phyloP scores from a whole-genome alignment of 129 eudicot species.

The Lonicera japonica region DNA sequence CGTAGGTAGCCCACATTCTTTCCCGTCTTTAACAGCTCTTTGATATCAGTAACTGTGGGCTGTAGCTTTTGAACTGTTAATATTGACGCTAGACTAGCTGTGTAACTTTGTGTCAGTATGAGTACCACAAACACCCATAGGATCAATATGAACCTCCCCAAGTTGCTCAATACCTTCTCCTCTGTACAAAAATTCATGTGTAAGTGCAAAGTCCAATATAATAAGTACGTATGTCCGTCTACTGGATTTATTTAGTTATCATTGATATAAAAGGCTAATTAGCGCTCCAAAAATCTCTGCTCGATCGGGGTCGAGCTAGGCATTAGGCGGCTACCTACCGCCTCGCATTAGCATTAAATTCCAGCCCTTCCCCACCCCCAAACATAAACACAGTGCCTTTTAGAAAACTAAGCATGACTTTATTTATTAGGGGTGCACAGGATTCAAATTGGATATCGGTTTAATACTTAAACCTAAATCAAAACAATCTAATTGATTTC shows the following conservation, averaged over 20 bases:
- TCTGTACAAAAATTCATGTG: not conserved
- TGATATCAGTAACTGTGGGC: not conserved
- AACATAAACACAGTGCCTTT: too few species aligned
- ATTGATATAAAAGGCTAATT: too few species aligned
- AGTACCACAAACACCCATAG: conserved; percentile 5
- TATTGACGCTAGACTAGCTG: conserved; percentile 3
- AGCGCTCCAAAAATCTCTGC: not conserved
- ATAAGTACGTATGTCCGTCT: too few species aligned
- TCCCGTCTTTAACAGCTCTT: conserved; percentile 5
- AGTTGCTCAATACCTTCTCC: conserved; percentile 1
- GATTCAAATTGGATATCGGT: too few species aligned
- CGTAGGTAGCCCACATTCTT: conserved; percentile 20
- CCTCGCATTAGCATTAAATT: not conserved
- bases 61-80: conserved; percentile 6
- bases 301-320: not conserved
- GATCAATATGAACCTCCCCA: conserved; percentile 5
- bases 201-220: not conserved
- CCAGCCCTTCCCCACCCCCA: not conserved
- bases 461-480: too few species aligned
- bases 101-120: conserved; percentile 9
- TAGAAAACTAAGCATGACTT: too few species aligned
- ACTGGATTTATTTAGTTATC: not conserved
- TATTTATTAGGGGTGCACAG: too few species aligned
- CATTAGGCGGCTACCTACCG: not conserved
- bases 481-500: too few species aligned